Evolutionary conservation across 2,329 filamentous ascomycete species (phyloP).

Genomic region (Fusarium agapanthi): DNA sequence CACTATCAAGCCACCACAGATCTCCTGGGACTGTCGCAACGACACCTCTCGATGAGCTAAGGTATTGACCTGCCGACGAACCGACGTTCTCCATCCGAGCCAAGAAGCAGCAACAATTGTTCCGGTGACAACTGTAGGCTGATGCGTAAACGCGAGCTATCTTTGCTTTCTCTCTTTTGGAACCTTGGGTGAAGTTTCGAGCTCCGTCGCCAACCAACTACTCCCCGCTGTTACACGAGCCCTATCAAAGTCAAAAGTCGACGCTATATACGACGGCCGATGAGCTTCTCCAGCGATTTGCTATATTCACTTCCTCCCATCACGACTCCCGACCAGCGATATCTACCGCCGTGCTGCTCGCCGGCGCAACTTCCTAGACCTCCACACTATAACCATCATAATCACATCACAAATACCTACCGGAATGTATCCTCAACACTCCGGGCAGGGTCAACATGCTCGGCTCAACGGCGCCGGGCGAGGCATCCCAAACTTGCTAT

Average conservation of each 20-base stretch:
- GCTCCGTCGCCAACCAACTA: slow-evolving; percentile 26
- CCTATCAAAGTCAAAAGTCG: slow-evolving; percentile 7
- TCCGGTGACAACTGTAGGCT: slow-evolving; percentile 40
- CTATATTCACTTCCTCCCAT: slow-evolving; percentile 21
- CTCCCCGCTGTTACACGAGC: slow-evolving; percentile 18
- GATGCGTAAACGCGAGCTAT: slow-evolving; percentile 53
- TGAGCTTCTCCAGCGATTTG: slow-evolving; percentile 35
- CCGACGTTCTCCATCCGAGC: slow-evolving; percentile 15
- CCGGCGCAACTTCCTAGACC: slow-evolving; percentile 40
- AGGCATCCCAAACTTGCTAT: slow-evolving; percentile 73
- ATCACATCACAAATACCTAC: slow-evolving; percentile 31
- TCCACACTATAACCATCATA: slow-evolving; percentile 21
- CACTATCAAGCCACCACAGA: slow-evolving; percentile 8
- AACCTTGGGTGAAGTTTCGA: slow-evolving; percentile 45
- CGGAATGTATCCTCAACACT: slow-evolving; percentile 79
- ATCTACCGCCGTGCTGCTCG: slow-evolving; percentile 41
- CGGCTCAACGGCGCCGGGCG: slow-evolving; percentile 70
- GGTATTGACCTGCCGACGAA: slow-evolving; percentile 38
- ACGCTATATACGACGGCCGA: slow-evolving; percentile 34
- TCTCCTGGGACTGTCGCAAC: slow-evolving; percentile 24
- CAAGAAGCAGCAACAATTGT: slow-evolving; percentile 22
- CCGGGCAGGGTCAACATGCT: slow-evolving; percentile 72
- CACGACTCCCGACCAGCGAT: slow-evolving; percentile 32
- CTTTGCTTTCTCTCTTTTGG: slow-evolving; percentile 44
- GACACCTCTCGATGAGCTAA: slow-evolving; percentile 41